phyloP scores from a whole-genome alignment of 169 alveolate species.

The Plasmodium berghei region DNA sequence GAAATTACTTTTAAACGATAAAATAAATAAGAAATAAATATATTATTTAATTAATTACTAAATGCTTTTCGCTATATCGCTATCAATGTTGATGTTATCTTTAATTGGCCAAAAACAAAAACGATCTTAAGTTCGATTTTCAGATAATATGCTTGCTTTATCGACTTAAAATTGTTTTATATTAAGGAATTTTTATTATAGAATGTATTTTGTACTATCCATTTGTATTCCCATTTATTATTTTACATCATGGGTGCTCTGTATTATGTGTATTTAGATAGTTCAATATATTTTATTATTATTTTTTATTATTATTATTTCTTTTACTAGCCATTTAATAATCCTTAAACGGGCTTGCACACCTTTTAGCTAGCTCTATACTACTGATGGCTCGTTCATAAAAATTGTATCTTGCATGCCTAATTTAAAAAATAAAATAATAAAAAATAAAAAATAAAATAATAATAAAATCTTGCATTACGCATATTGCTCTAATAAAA shows the following conservation, averaged over 20 bases:
- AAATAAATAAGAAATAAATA: not conserved
- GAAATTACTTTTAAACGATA: not conserved
- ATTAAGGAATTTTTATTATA: too few species aligned
- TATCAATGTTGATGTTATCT: too few species aligned
- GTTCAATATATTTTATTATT: not conserved
- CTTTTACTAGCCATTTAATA: not conserved
- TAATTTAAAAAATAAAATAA: constrained; percentile 4
- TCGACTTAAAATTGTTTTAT: too few species aligned
- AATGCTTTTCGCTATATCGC: too few species aligned
- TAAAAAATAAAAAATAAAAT: not conserved
- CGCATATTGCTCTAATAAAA: not conserved
- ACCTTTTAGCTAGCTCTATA: constrained; percentile 7
- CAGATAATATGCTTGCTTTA: too few species aligned
- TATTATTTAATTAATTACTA: not conserved
- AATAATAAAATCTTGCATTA: not conserved
- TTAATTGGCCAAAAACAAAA: too few species aligned
- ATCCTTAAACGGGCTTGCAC: not conserved
- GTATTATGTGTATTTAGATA: too few species aligned
- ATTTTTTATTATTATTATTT: not conserved
- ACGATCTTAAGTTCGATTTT: too few species aligned
- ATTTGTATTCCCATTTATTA: too few species aligned
- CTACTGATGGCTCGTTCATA: constrained; percentile 55
- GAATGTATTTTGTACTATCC: too few species aligned
- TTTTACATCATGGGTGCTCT: too few species aligned
- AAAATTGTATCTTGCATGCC: constrained; percentile 49